Evolutionary conservation across 352 stramenopile species (phyloP).

Genomic region (Phytophthora pluvialis): DNA sequence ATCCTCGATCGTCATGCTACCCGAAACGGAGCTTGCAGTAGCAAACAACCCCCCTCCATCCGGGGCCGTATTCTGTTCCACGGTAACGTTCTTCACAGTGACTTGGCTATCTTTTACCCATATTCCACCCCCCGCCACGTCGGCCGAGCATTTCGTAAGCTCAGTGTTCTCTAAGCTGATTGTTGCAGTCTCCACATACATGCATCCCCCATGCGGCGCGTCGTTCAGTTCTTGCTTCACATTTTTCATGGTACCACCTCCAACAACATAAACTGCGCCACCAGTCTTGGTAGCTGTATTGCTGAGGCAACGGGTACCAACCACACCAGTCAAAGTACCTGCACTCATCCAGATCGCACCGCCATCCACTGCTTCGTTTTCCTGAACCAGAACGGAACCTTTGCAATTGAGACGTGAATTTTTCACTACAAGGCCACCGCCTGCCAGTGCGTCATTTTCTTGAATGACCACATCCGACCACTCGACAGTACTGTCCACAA

Average conservation of each 20-base stretch:
- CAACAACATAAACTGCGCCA: slow-evolving; percentile 21
- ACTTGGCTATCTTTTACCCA: slow-evolving; percentile 25
- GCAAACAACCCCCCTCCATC: slow-evolving; percentile 30
- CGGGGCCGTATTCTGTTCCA: slow-evolving; percentile 5
- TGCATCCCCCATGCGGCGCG: slow-evolving; percentile 19
- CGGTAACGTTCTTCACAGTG: slow-evolving; percentile 3
- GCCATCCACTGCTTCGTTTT: slow-evolving; percentile 23
- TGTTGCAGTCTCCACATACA: slow-evolving; percentile 19
- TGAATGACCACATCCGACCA: slow-evolving; percentile 28
- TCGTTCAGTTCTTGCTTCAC: slow-evolving; percentile 19
- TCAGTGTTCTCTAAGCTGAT: slow-evolving; percentile 13
- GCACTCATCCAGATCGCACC: slow-evolving; percentile 26
- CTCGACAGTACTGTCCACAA: slow-evolving; percentile 27
- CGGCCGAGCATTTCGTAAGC: slow-evolving; percentile 13
- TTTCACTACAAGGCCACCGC: slow-evolving; percentile 28
- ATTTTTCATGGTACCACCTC: slow-evolving; percentile 12
- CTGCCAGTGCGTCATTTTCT: slow-evolving; percentile 23
- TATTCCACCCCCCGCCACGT: slow-evolving; percentile 33
- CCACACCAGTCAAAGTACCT: slow-evolving; percentile 20
- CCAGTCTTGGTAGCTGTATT: slow-evolving; percentile 22
- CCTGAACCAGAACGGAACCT: slow-evolving; percentile 13
- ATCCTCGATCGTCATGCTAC: slow-evolving; percentile 17
- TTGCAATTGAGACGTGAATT: slow-evolving; percentile 21
- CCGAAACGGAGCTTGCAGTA: slow-evolving; percentile 20
- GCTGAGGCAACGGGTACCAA: slow-evolving; percentile 12